Evolutionary conservation across 1,139 yeast species (phyloP), one percentile per base, ranked within the genome.

Genomic region (Protomyces pachydermus): DNA sequence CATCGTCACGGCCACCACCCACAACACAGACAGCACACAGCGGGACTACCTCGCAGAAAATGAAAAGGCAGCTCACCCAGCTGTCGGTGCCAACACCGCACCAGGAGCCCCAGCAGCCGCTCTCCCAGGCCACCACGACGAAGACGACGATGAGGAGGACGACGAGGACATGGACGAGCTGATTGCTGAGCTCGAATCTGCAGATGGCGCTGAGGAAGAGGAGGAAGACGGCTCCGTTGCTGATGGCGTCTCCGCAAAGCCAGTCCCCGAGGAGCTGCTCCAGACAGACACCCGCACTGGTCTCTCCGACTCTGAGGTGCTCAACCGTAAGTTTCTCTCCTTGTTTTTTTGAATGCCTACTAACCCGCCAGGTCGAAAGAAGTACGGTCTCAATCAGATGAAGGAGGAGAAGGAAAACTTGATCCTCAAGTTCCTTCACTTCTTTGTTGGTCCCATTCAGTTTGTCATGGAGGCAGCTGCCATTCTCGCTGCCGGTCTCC

Each of bases 381-480:
- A 87, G 84, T 91, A 80, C 75, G 98, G 97, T 82, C 79, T 85
- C 72, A 91, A 91, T 80, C 93, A 88, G 80, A 89, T 91, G 96
- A 87, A 91, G 71, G 97, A 91, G 80, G 97, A 91, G 77, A 80
- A 84, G 74, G 96, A 89, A 80, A 88, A 88, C 80, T 71, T 88
- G 79, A 74, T 90, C 67, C 78, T 90, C 72, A 91, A 91, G 82
- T 91, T 91, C 77, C 76, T 88, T 74, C 85, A 86, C 90, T 91
- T 90, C 83, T 91, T 91, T 78, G 88, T 91, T 71, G 98, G 98
- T 81, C 97, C 97, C 72, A 91, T 91, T 78, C 98, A 91, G 82
- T 91, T 91, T 86, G 97, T 91, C 77, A 91, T 91, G 98, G 97
- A 91, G 81, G 79, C 96, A 76, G 98, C 98, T 74, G 97, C 97